phyloP scores from a whole-genome alignment of 768 basidiomycete species.

The Panaeolus cyanescens region DNA sequence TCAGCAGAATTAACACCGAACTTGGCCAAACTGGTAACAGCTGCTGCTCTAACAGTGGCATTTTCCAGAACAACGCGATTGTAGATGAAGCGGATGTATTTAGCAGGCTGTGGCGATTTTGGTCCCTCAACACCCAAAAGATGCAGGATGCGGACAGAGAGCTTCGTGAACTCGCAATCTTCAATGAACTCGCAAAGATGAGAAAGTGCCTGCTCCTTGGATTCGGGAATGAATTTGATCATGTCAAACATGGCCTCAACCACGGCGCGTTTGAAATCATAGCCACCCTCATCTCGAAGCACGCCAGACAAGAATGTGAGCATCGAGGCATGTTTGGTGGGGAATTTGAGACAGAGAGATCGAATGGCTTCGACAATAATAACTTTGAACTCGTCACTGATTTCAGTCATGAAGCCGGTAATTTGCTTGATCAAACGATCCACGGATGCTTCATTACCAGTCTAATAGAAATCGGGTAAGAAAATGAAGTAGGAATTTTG shows the following conservation, averaged over 20 bases:
- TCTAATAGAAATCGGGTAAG: slow-evolving; percentile 47
- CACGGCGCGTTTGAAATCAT: slow-evolving; percentile 98
- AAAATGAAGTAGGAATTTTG: not conserved
- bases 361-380: slow-evolving; percentile 99
- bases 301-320: slow-evolving; percentile 96
- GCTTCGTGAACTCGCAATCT: slow-evolving; percentile 99
- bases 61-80: slow-evolving; percentile 99
- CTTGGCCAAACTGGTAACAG: slow-evolving; percentile 92
- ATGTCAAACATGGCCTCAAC: slow-evolving; percentile 99
- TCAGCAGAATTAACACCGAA: slow-evolving; percentile 93
- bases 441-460: slow-evolving; percentile 98
- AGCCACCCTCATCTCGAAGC: slow-evolving; percentile 96
- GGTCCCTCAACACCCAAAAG: slow-evolving; percentile 96
- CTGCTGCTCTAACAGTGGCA: slow-evolving; percentile 95
- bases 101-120: slow-evolving; percentile 92
- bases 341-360: slow-evolving; percentile 98
- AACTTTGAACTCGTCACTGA: slow-evolving; percentile 99
- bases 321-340: slow-evolving; percentile 95
- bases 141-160: slow-evolving; percentile 95
- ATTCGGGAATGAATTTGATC: slow-evolving; percentile 96
- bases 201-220: slow-evolving; percentile 96
- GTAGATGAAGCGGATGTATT: slow-evolving; percentile 99
- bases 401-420: slow-evolving; percentile 97
- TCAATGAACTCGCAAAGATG: slow-evolving; percentile 99
- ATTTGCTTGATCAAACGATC: slow-evolving; percentile 99